Base-by-base conservation (phyloP, 768 basidiomycete genomes). In the Mrakia blollopis region DNA sequence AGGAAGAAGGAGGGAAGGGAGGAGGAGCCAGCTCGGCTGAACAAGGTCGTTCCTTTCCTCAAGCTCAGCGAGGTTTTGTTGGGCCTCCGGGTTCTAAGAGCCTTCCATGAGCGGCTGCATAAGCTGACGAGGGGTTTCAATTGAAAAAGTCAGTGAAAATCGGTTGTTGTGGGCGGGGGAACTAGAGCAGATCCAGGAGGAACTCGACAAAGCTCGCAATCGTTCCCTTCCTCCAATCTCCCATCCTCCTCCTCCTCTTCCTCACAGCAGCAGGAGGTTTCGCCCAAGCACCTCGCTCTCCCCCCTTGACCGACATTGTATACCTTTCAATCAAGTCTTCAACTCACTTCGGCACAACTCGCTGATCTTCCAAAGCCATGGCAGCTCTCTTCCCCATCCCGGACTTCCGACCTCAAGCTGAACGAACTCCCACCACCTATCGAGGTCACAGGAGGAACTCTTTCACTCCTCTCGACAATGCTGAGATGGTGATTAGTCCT, bases 381-480 rank as follows among this genome's bases (percentile, higher is more conserved):
- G 7, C 57, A 0, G 5, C 57, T 3, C 23, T 57, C 57, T 25
- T 57, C 54, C 54, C 54, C 54, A 7, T 25, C 54, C 57, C 57
- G 25, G 57, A 57, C 25, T 11, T 57, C 28, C 57, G 57, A n/a
- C 57, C 28, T 18, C 57, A 57, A 57, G 9, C 57, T 57, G n/a
- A 57, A 57, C 57, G 57, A 14, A 57, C 57, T 57, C 57, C 57
- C 25, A 57, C 57, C 14, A 25, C n/a, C 11, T 74, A 74, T 25
- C 23, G 73, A 35, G 73, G 73, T 7, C 73, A 74, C 47, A 62
- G 73, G 13, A 35, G 73, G 13, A 39, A 74, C 62, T 62, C 57
- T 3, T 74, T 74, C 35, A 65, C 41, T 35, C 73, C 73, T 2
- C 63, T 74, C 11, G 73, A 74, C 39, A 44, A 74, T 21, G 57